Base-by-base conservation (phyloP, 2,329 filamentous ascomycete genomes). In the Xylaria sp. region DNA sequence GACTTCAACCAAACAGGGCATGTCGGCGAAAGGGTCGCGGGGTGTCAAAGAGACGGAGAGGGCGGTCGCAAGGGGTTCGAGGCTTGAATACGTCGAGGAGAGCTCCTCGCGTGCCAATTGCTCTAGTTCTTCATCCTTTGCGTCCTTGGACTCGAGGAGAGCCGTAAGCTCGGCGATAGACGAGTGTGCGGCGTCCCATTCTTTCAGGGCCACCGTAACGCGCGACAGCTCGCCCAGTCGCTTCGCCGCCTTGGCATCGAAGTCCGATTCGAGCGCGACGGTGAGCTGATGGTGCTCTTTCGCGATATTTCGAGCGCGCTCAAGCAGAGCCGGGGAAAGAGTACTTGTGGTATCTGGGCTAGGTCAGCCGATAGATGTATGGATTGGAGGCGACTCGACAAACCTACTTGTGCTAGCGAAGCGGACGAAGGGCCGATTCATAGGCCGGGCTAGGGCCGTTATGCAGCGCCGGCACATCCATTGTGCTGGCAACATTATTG, bases 1-100 rank as follows among this genome's bases (percentile, higher is more conserved):
- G 62, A 99, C 90, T 78, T 99, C 95, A 41, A 99, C 79, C 65
- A 99, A 84, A 75, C 94, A 98, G 54, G 93, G 92, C 68, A 98
- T 84, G 64, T 92, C 85, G 31, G 92, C 92, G 74, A 97, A 99
- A 2, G 93, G 91, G 74, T 99, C 93, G 40, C 87, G 86, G 0
- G 95, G 95, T 15, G 96, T 90, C 54, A 99, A 83, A 46, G 90
- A 87, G 21, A 84, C 86, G 25, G 92, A 92, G 43, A 99, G 83
- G 35, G 85, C 85, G 37, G 83, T 83, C 0, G 87, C 87, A 25
- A 96, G 84, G 0, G 78, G 73, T 2, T 84, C 81, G 23, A 97
- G 83, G 60, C 85, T 81, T 5, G 82, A 77, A 15, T 83, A 80
- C 10, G 91, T 92, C 2, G 83, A 76, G n/a, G 80, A 79, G 8